These are phyloP conservation scores for Xylariaceae sp. DNA, from an alignment of 2,329 filamentous ascomycete species.

Conservation along the genomic window DNA sequence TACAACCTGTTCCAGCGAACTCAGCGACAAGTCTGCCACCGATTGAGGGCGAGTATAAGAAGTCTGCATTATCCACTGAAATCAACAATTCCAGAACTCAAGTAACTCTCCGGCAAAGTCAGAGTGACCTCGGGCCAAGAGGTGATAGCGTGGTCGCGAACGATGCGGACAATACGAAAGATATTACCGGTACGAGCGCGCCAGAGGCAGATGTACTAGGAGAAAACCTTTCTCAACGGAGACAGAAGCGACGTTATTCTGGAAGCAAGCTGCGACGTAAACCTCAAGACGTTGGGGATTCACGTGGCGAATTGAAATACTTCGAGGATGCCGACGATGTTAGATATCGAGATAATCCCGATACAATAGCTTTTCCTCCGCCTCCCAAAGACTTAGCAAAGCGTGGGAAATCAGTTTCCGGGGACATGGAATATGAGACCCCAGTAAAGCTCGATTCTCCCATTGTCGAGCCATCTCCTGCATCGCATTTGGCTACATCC, in stretches of 20 bases:
- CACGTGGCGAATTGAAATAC: conserved; percentile 77
- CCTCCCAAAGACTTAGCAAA: conserved; percentile 13
- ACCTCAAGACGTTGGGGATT: conserved; percentile 65
- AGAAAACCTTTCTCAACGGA: conserved; percentile 41
- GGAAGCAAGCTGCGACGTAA: conserved; percentile 75
- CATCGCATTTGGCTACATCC: conserved; percentile 36
- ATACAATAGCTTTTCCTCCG: conserved; percentile 40
- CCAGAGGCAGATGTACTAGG: conserved; percentile 56
- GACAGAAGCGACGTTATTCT: conserved; percentile 71
- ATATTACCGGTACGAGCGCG: conserved; percentile 61
- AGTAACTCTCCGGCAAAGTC: conserved; percentile 29
- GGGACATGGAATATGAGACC: background rate
- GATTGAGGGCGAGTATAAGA: conserved; percentile 12
- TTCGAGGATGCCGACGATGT: conserved; percentile 86
- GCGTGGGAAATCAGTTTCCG: conserved; percentile 1
- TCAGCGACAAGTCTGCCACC: conserved; percentile 36
- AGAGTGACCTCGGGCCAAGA: conserved; percentile 35
- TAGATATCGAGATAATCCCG: conserved; percentile 68
- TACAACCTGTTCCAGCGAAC: conserved; percentile 43
- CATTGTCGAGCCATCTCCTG: conserved; percentile 36
- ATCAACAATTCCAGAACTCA: conserved; percentile 26
- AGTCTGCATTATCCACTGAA: conserved; percentile 7
- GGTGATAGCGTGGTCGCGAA: conserved; percentile 33
- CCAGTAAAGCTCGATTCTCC: conserved; percentile 4
- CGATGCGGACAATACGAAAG: conserved; percentile 42